These are phyloP conservation scores for Rosa chinensis DNA, from an alignment of 306 rosid genomes.

Conservation along the genomic window DNA sequence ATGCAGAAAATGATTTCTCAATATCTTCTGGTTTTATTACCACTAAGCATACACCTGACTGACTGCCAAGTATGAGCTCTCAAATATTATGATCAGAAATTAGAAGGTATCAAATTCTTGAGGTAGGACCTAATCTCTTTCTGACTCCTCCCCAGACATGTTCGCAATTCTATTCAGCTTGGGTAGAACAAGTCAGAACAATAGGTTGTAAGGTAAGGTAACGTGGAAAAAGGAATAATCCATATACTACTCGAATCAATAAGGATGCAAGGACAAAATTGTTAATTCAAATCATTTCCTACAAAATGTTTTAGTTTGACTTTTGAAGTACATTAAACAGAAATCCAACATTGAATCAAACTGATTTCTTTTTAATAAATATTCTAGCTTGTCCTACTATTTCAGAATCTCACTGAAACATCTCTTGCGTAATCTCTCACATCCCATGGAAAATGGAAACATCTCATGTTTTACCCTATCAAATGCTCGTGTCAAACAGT, in stretches of 20 bases:
- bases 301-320: neutral
- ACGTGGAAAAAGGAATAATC: neutral
- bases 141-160: neutral
- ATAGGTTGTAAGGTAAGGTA: neutral
- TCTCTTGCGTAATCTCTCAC: neutral
- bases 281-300: neutral
- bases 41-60: too few species aligned
- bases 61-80: neutral
- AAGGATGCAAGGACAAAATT: neutral
- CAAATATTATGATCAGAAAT: neutral
- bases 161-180: neutral
- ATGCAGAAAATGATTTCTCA: neutral
- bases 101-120: neutral
- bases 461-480: neutral
- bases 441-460: neutral
- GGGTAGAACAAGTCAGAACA: neutral
- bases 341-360: neutral
- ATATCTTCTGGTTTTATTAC: neutral
- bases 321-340: neutral
- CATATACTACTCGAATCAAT: neutral
- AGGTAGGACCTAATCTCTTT: neutral
- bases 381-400: neutral
- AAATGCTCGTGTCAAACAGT: neutral
- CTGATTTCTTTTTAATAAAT: neutral
- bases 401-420: neutral